Evolutionary conservation across 2,329 filamentous ascomycete genomes (phyloP).

Genomic region (Aspergillus transmontanensis): DNA sequence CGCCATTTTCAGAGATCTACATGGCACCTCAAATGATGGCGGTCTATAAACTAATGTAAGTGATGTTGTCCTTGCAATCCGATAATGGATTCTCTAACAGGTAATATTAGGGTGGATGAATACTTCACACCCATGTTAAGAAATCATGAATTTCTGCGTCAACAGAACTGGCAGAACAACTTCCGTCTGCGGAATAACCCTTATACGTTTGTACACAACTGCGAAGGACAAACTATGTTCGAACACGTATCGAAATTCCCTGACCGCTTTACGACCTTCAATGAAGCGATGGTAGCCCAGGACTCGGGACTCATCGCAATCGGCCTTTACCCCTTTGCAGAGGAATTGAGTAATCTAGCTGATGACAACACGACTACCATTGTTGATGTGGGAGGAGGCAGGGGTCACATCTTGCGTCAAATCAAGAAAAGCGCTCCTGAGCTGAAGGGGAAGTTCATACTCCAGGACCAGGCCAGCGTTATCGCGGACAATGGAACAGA

Average conservation of each 20-base stretch:
- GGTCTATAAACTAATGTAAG: conserved; percentile 18
- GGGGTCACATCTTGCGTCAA: conserved; percentile 19
- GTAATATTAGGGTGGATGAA: conserved; percentile 14
- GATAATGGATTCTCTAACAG: neutral
- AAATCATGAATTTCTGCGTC: conserved; percentile 19
- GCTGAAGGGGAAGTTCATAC: conserved; percentile 22
- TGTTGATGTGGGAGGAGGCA: conserved; percentile 25
- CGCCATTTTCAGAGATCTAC: conserved; percentile 22
- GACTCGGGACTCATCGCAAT: conserved; percentile 18
- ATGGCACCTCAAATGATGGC: conserved; percentile 17
- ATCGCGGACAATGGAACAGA: conserved; percentile 16
- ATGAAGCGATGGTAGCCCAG: conserved; percentile 13
- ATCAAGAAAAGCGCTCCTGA: conserved; percentile 15
- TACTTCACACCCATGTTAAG: conserved; percentile 15
- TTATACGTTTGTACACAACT: conserved; percentile 19
- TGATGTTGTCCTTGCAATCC: neutral
- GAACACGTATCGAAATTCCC: conserved; percentile 18
- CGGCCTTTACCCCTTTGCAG: conserved; percentile 25
- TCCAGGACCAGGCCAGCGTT: conserved; percentile 25
- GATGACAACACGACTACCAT: conserved; percentile 18
- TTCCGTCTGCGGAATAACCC: conserved; percentile 20
- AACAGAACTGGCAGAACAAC: conserved; percentile 20
- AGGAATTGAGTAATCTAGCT: conserved; percentile 14
- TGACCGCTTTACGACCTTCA: conserved; percentile 15
- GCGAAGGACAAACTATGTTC: conserved; percentile 22